Evolutionary conservation across 495 filamentous ascomycete genomes (phyloP).

Genomic region (Penicillium canariense): DNA sequence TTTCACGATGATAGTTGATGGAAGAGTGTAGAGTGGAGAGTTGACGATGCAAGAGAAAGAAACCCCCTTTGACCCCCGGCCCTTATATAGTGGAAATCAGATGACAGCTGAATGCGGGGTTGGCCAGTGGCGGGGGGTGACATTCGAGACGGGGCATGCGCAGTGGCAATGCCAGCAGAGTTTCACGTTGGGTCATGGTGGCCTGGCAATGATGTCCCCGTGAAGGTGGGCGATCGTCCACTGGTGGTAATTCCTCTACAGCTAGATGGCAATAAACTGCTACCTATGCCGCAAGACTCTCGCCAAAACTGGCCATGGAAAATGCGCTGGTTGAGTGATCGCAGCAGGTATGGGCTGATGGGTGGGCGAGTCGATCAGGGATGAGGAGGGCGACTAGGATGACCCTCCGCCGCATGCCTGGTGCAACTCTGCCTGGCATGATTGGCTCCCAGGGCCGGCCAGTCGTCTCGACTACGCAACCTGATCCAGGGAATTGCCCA

Average conservation of each 20-base stretch:
- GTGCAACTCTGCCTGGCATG: not conserved
- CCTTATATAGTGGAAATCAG: slow-evolving; percentile 26
- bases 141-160: slow-evolving; percentile 21
- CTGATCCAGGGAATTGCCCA: not conserved
- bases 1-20: slow-evolving; percentile 1
- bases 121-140: slow-evolving; percentile 21
- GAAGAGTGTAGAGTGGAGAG: slow-evolving; percentile 13
- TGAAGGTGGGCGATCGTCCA: too few relatives aligned
- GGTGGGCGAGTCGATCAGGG: slow-evolving; percentile 5
- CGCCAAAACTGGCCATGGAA: not conserved
- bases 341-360: slow-evolving; percentile 6
- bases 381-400: slow-evolving; percentile 10
- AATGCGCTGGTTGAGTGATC: not conserved
- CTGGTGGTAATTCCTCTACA: too few relatives aligned
- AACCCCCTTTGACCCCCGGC: not conserved
- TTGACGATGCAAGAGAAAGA: not conserved
- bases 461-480: not conserved
- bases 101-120: slow-evolving; percentile 28
- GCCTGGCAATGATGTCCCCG: not conserved
- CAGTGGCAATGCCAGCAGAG: slow-evolving; percentile 10
- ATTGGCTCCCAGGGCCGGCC: slow-evolving; percentile 4
- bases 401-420: slow-evolving; percentile 8
- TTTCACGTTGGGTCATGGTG: slow-evolving; percentile 10
- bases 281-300: too few relatives aligned
- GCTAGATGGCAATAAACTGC: too few relatives aligned